Conservation (phyloP, 169 alveolate genomes). For the Perkinsus olseni region DNA sequence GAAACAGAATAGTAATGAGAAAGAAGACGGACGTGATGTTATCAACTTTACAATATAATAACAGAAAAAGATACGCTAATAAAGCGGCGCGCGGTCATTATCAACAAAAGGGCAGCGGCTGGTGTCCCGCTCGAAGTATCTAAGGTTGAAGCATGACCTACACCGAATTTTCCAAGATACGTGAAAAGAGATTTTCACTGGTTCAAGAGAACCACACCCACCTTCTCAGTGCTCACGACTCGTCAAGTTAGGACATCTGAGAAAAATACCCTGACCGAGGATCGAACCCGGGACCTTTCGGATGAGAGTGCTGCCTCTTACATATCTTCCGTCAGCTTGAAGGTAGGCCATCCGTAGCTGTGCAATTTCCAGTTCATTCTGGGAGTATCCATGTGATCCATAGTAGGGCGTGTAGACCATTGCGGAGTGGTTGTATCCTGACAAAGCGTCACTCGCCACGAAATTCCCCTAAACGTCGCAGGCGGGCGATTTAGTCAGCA, state of each 20-base stretch:
- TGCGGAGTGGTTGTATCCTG: not conserved
- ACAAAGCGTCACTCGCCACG: no score
- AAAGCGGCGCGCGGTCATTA: not conserved
- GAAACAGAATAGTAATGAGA: no score
- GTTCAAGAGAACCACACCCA: no score
- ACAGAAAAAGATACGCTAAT: not conserved
- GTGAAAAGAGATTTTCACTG: no score
- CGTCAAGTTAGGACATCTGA: not conserved
- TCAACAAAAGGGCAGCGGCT: no score
- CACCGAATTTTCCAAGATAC: no score
- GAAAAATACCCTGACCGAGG: not conserved
- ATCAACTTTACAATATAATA: not conserved
- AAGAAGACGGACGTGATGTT: no score
- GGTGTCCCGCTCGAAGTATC: no score
- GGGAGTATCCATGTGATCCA: not conserved
- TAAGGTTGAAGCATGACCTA: no score
- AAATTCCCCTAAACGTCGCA: no score
- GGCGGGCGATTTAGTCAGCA: no score
- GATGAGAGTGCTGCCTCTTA: no score
- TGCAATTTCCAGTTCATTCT: not conserved
- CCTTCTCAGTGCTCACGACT: not conserved
- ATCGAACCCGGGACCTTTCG: not conserved
- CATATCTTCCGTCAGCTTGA: not conserved
- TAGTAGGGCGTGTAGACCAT: not conserved
- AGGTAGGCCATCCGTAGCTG: not conserved